phyloP scores from a whole-genome alignment of 306 rosid genomes.

The Inga oerstediana region DNA sequence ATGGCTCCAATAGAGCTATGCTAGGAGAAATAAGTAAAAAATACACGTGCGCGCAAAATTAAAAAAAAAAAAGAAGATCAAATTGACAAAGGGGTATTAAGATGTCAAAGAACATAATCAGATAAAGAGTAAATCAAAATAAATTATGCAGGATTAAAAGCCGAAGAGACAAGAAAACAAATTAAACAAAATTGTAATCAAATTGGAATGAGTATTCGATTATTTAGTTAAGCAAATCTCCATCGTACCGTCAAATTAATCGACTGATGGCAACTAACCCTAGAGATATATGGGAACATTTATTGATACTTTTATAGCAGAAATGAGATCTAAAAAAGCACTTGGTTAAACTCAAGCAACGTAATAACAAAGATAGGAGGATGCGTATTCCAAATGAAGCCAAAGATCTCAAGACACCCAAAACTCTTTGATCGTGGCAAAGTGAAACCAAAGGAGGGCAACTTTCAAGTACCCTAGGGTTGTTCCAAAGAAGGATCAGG shows the following conservation, averaged over 20 bases:
- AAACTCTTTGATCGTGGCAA: background rate
- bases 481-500: no score
- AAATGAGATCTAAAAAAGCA: background rate
- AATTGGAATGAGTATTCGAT: background rate
- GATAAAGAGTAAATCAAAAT: background rate
- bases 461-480: background rate
- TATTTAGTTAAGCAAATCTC: background rate
- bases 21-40: background rate
- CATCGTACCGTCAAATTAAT: background rate
- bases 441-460: background rate
- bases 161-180: background rate
- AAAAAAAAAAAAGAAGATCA: background rate
- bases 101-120: background rate
- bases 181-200: background rate
- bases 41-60: background rate
- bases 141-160: background rate
- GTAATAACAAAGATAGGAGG: background rate
- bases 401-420: background rate
- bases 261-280: background rate
- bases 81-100: background rate
- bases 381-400: constrained; percentile 14
- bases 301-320: background rate
- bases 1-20: background rate
- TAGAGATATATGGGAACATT: background rate
- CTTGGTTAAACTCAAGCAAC: no score